phyloP scores from a whole-genome alignment of 1,139 yeast genomes.

The Geotrichum carabidarum region DNA sequence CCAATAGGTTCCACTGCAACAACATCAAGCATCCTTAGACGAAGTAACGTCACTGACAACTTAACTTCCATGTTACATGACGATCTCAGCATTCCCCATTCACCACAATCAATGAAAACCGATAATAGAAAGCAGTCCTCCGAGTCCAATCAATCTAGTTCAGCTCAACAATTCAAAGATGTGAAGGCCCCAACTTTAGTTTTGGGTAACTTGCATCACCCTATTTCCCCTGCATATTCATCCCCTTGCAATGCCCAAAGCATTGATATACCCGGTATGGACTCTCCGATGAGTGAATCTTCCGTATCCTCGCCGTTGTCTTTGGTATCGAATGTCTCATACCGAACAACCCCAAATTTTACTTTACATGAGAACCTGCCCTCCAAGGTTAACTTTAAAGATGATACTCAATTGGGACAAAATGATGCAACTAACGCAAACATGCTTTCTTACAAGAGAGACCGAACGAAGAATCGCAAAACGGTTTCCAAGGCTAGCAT shows the following conservation, averaged over 20 bases:
- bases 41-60: slow-evolving; percentile 18
- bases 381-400: slow-evolving; percentile 12
- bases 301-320: slow-evolving; percentile 19
- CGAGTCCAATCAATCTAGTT: background rate
- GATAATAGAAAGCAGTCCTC: background rate
- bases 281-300: background rate
- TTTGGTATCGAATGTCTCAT: slow-evolving; percentile 10
- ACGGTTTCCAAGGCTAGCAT: slow-evolving; percentile 26
- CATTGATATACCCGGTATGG: slow-evolving; percentile 5
- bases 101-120: background rate
- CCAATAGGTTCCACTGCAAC: slow-evolving; percentile 2
- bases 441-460: slow-evolving; percentile 28
- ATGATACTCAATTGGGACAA: slow-evolving; percentile 12
- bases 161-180: background rate
- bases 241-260: background rate
- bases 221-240: background rate
- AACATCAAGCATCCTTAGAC: slow-evolving; percentile 11
- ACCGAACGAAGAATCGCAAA: slow-evolving; percentile 22
- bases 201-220: background rate
- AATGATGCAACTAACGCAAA: slow-evolving; percentile 1
- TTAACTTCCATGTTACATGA: slow-evolving; percentile 12
- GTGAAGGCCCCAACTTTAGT: background rate
- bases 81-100: slow-evolving; percentile 1
- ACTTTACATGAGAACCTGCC: slow-evolving; percentile 3
- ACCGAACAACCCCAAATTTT: slow-evolving; percentile 5